Evolutionary conservation across 306 rosid genomes (phyloP), one percentile per base, ranked within the genome.

Genomic region (Quercus cerris): DNA sequence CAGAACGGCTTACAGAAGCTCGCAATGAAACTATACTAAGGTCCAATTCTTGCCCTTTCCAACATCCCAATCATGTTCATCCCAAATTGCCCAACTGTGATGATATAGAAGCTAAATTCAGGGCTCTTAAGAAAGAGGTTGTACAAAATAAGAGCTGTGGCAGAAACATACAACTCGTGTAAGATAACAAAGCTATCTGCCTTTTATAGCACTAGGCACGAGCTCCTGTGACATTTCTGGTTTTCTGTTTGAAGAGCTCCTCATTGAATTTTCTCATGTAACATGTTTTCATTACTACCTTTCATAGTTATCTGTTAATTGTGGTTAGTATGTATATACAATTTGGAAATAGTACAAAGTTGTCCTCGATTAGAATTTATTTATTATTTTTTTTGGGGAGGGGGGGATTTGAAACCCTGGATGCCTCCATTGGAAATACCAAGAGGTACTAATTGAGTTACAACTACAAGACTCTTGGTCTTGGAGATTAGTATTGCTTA

Each of bases 81-180:
- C 98, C 94, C 1, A 91, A 90, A 75, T 71, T 93, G 89, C 98
- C 98, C 0, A 91, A 91, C 23, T 91, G 84, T 78, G 94, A 91
- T 28, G 97, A 88, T 63, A 77, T 93, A 72, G 85, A 91, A 69
- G 88, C 92, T 10, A 86, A 73, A 80, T 93, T 91, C 81, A 70
- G 28, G 87, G 92, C 91, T 75, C 88, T 90, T 66, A 93, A 83
- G 85, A 87, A 75, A 85, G 88, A 86, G 61, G 82, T 68, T 70
- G 77, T 76, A 64, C 83, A 79, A 77, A 84, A 75, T 15, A 83
- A 79, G 19, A 63, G 73, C 69, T 18, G 35, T 18, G 52, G 25
- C 1, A 55, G 33, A 27, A 71, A 59, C 64, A 75, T 9, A 1
- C 38, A 41, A 61, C 3, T 75, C 7, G 28, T 46, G 35, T 70